These are phyloP conservation scores for Penicillium corylophilum DNA, from an alignment of 2,329 filamentous ascomycete genomes.

Conservation along the genomic window DNA sequence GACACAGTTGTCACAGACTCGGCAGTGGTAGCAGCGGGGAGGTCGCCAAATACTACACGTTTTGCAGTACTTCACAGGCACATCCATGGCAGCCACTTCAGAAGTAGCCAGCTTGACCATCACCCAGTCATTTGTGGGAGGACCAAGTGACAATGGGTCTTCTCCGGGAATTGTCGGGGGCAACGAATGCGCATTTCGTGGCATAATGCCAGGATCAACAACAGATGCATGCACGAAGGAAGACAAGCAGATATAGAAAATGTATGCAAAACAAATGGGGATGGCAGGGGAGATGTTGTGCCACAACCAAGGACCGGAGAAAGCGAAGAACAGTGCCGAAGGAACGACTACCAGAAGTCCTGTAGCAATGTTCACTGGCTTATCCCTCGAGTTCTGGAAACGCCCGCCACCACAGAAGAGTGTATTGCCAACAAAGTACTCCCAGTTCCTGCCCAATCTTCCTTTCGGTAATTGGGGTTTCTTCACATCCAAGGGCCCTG, in stretches of 20 bases:
- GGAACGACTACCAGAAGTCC: conserved; percentile 78
- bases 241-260: conserved; percentile 87
- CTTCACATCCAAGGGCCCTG: conserved; percentile 58
- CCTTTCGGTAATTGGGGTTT: conserved; percentile 30
- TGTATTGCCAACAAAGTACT: conserved; percentile 93
- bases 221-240: conserved; percentile 92
- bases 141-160: conserved; percentile 77
- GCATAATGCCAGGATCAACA: conserved; percentile 89
- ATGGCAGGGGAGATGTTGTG: conserved; percentile 81
- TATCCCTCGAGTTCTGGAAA: conserved; percentile 81
- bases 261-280: conserved; percentile 83
- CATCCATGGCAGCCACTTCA: conserved; percentile 85
- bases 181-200: conserved; percentile 86
- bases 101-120: conserved; percentile 79
- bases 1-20: conserved; percentile 93
- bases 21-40: conserved; percentile 91
- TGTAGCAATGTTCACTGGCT: conserved; percentile 86
- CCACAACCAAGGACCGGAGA: conserved; percentile 83
- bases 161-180: conserved; percentile 73
- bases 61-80: conserved; percentile 96
- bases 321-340: conserved; percentile 77
- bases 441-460: conserved; percentile 70
- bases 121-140: conserved; percentile 89
- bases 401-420: conserved; percentile 84
- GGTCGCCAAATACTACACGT: conserved; percentile 98